phyloP scores from a whole-genome alignment of 805 yeast species.

The Pichia nanzhaoensis region DNA sequence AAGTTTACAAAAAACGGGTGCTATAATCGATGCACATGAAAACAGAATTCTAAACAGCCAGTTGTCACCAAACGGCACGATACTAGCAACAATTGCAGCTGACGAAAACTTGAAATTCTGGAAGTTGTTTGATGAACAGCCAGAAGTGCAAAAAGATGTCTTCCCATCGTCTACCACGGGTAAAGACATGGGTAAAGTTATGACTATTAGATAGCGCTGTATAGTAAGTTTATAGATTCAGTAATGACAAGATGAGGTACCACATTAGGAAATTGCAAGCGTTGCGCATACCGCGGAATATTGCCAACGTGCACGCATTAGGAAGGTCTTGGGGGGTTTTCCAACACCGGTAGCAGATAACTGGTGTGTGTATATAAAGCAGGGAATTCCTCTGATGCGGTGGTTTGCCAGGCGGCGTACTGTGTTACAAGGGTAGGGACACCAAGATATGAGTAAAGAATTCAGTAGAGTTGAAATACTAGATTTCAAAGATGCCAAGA shows the following conservation, averaged over 20 bases:
- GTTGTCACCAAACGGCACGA: conserved; percentile 83
- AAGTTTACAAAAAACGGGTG: conserved; percentile 79
- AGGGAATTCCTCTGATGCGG: too few relatives aligned
- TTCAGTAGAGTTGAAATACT: conserved; percentile 24
- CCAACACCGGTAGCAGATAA: too few relatives aligned
- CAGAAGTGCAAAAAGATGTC: conserved; percentile 17
- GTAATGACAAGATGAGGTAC: not conserved
- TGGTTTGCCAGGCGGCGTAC: too few relatives aligned
- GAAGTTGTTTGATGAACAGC: conserved; percentile 64
- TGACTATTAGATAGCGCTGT: conserved; percentile 41
- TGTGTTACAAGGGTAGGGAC: too few relatives aligned
- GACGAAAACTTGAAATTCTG: conserved; percentile 95
- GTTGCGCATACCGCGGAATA: not conserved
- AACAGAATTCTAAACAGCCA: conserved; percentile 78
- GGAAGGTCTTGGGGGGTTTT: conserved; percentile 12
- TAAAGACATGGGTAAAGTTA: conserved; percentile 43
- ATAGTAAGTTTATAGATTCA: too few relatives aligned
- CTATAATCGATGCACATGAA: conserved; percentile 81
- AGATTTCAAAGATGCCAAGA: conserved; percentile 24
- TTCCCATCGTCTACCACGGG: conserved; percentile 31
- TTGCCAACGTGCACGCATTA: not conserved
- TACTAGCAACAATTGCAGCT: conserved; percentile 90
- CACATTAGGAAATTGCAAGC: conserved; percentile 5
- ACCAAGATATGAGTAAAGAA: conserved; percentile 1
- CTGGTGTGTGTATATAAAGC: too few relatives aligned